These are phyloP conservation scores for Stenogyne calaminthoides DNA, from an alignment of 305 asterid species.

Conservation along the genomic window DNA sequence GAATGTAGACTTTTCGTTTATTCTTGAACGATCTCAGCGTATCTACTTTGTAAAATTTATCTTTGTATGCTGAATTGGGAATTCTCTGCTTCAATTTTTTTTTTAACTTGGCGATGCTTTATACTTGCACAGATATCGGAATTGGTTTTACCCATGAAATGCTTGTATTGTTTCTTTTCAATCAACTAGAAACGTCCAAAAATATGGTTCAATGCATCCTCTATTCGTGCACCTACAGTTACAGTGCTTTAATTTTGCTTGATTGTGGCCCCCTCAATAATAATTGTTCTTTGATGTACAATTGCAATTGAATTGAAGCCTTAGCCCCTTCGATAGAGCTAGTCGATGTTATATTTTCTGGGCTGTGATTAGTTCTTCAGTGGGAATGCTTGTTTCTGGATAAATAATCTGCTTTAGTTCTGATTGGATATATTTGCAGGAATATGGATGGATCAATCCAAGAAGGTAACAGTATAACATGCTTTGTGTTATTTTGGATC, in stretches of 20 bases:
- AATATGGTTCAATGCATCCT: neutral
- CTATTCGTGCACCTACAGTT: slow-evolving; percentile 6
- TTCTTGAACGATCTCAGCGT: too few species aligned
- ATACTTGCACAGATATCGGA: slow-evolving; percentile 7
- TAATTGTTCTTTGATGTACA: neutral
- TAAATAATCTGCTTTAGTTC: neutral
- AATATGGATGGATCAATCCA: slow-evolving; percentile 78
- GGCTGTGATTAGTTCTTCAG: neutral
- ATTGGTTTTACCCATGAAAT: slow-evolving; percentile 6
- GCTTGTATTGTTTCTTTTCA: neutral
- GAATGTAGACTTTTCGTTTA: too few species aligned
- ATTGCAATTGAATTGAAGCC: slow-evolving; percentile 1
- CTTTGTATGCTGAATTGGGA: neutral
- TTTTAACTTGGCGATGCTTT: neutral
- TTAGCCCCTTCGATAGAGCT: neutral
- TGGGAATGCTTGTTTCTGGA: slow-evolving; percentile 13
- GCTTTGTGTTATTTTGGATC: neutral
- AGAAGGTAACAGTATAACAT: slow-evolving; percentile 44
- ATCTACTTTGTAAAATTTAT: neutral
- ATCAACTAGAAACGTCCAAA: neutral
- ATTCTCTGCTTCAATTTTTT: neutral
- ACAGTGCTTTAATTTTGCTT: neutral
- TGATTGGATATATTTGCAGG: slow-evolving; percentile 38
- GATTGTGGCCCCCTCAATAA: slow-evolving; percentile 11
- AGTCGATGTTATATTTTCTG: neutral